These are phyloP conservation scores for Chrysochromulina parva DNA, from an alignment of 78 protist species.

Conservation along the genomic window DNA sequence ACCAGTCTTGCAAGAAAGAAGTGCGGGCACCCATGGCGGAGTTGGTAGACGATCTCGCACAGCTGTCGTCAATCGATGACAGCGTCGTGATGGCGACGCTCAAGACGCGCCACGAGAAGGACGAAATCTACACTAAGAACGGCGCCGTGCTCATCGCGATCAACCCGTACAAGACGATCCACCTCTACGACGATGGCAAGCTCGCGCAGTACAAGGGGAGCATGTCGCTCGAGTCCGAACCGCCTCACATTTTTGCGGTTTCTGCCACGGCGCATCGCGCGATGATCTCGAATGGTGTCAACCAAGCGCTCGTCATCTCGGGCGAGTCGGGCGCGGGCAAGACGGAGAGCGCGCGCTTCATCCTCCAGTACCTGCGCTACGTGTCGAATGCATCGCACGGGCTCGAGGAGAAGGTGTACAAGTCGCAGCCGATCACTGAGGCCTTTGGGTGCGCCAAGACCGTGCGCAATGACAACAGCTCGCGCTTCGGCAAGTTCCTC, in stretches of 20 bases:
- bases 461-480: slow-evolving; percentile 79
- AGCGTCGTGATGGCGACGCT: neutral
- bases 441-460: slow-evolving; percentile 94
- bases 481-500: slow-evolving; percentile 74
- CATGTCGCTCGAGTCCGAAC: neutral
- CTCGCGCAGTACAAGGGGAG: neutral
- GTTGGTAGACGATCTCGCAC: neutral
- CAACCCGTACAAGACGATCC: slow-evolving; percentile 11
- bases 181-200: neutral
- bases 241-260: slow-evolving; percentile 80
- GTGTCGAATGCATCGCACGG: neutral
- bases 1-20: too few relatives aligned
- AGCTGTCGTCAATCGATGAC: neutral
- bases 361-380: slow-evolving; percentile 4
- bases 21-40: too few relatives aligned
- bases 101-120: neutral
- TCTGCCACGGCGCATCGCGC: slow-evolving; percentile 66
- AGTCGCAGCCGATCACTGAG: slow-evolving; percentile 85
- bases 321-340: slow-evolving; percentile 87
- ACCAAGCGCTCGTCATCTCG: slow-evolving; percentile 65
- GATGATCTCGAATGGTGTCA: neutral
- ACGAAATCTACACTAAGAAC: neutral
- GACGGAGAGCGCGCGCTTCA: slow-evolving; percentile 43
- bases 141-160: neutral
- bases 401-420: slow-evolving; percentile 20